Base-by-base conservation (phyloP, 805 yeast species). In the Brettanomyces bruxellensis region DNA sequence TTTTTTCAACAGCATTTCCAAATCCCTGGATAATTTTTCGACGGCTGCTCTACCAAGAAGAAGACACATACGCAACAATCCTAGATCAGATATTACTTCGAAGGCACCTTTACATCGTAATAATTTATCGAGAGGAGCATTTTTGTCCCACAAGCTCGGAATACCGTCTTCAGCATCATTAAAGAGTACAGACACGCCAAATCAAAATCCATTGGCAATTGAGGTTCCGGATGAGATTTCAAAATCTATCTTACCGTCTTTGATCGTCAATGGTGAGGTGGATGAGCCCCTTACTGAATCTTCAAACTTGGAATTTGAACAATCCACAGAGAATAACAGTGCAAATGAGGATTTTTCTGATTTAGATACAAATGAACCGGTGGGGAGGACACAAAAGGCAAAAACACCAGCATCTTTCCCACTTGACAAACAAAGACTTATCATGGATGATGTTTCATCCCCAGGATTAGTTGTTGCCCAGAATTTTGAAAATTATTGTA, bases 401-500 rank as follows among this genome's bases (percentile, higher is more conserved):
- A 30, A 24, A 8, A 34, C 47, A 4, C 64, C 66, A 1, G 64
- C 65, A n/a, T 49, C 66, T 8, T 62, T 62, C 45, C 66, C 69
- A 1, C 45, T 50, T 23, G 64, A 56, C 41, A 59, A 61, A 38
- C 67, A 64, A 42, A 50, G 58, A 5, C 49, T 55, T 24, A 62
- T 60, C 40, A 54, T 63, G 51, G 57, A 60, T 43, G 67, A 64
- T 44, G 57, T 65, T 3, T 62, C 71, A 5, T 65, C 68, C 4
- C 49, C 72, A 5, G 54, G 60, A 4, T 48, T 61, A 11, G 68
- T 66, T 5, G 70, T 68, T 25, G 64, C 69, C 3, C 62, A 64
- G 43, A 68, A 68, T 45, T 67, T 68, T 47, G 70, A 67, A 44
- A 67, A 62, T 47, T 68, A 58, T 47, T 67, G 70, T 44, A 56